Evolutionary conservation across 2,329 filamentous ascomycete species (phyloP).

Genomic region (Alternaria sp.): DNA sequence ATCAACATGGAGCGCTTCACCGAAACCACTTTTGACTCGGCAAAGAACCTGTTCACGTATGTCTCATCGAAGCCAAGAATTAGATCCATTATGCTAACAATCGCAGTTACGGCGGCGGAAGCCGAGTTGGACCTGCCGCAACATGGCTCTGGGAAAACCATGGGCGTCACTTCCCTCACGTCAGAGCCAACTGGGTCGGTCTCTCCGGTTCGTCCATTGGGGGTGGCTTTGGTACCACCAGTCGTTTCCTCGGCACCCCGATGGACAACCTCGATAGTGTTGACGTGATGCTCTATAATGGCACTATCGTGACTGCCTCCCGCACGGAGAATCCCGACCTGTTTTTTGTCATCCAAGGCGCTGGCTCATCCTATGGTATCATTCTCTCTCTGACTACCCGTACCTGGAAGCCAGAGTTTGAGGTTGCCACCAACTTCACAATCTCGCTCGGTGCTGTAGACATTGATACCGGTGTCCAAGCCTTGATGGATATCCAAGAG

Average conservation of each 20-base stretch:
- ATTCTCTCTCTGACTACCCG: slow-evolving; percentile 23
- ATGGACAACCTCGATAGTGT: slow-evolving; percentile 28
- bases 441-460: slow-evolving; percentile 21
- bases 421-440: slow-evolving; percentile 25
- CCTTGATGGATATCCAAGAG: slow-evolving; percentile 24
- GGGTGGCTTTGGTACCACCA: slow-evolving; percentile 26
- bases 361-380: slow-evolving; percentile 27
- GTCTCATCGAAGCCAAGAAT: fast-evolving
- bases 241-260: slow-evolving; percentile 25
- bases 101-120: slow-evolving; percentile 25
- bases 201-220: slow-evolving; percentile 26
- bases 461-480: slow-evolving; percentile 22
- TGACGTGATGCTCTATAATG: slow-evolving; percentile 25
- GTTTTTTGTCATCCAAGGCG: slow-evolving; percentile 34
- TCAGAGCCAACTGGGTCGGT: slow-evolving; percentile 25
- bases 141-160: slow-evolving; percentile 31
- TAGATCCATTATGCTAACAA: background rate
- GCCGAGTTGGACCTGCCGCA: slow-evolving; percentile 23
- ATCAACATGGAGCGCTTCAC: slow-evolving; percentile 27
- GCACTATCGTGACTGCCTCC: slow-evolving; percentile 31
- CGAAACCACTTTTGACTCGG: slow-evolving; percentile 17
- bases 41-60: slow-evolving; percentile 16
- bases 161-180: slow-evolving; percentile 29
- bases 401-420: slow-evolving; percentile 25
- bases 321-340: slow-evolving; percentile 27